Evolutionary conservation across 768 basidiomycete species (phyloP), one percentile per base, ranked within the genome.

Genomic region (Trichaptum fuscoviolaceum): DNA sequence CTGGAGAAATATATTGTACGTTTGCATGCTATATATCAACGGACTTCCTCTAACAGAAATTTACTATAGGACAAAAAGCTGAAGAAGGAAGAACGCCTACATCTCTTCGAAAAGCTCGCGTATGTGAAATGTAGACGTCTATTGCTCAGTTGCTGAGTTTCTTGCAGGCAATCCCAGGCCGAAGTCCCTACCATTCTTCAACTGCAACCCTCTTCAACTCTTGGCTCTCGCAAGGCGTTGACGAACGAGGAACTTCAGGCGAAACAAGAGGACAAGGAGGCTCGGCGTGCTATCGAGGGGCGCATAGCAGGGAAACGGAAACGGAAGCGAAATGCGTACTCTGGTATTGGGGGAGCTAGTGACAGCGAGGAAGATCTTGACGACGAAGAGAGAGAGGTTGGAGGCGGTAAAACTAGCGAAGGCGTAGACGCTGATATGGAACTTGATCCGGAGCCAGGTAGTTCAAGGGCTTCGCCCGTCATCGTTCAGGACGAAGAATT

Each of bases 1-100:
- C 78, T 99, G 5, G 96, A 98, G 69, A 93, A 93, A 69, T 99
- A 95, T 72, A 95, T 98, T 71, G 94, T 93, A 65, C 71, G 89
- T 77, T 58, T 42, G 23, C 26, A 30, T 24, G 12, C 8, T 18
- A 61, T 25, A 5, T 25, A 24, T 12, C 9, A 12, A 24, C 6
- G 20, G 66, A 67, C 35, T 24, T 27, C 30, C 15, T 35, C n/a
- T 23, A 63, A 35, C 67, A 12, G 67, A 67, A 12, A 68, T 64
- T 30, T 57, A n/a, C 7, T 59, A 1, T 66, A 95, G 93, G 91
- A 93, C 63, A 95, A 95, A 79, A 96, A 96, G 77, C 79, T 96
- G 62, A 93, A 91, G 77, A 93, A 95, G 74, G 95, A 97, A 73
- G 93, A 93, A 68, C 85, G 95, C 59, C 72, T 86, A 4, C 75